phyloP scores from a whole-genome alignment of 441 rosid species.

The Macaranga tanarius region DNA sequence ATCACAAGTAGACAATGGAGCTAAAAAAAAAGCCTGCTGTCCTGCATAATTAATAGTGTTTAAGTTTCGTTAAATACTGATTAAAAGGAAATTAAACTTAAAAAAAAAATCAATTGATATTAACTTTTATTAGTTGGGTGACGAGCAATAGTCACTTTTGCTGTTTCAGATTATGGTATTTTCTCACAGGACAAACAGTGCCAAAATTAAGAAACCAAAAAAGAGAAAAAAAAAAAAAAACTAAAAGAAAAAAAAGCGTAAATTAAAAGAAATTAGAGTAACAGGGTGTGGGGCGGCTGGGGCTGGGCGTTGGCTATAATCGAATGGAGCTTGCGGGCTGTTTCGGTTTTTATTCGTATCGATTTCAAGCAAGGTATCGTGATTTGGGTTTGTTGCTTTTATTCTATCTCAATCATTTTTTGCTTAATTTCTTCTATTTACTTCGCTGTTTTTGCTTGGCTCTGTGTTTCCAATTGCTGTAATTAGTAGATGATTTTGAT shows the following conservation, averaged over 20 bases:
- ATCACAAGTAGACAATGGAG: constrained; percentile 6
- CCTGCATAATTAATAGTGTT: background rate
- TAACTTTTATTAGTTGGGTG: background rate
- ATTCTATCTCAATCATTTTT: background rate
- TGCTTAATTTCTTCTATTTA: background rate
- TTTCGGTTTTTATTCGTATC: constrained; percentile 1
- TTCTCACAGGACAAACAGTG: constrained; percentile 20
- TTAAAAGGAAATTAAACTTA: background rate
- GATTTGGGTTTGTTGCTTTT: background rate
- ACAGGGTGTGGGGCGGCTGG: background rate
- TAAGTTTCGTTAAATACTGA: background rate
- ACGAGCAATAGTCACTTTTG: constrained; percentile 1
- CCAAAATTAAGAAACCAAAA: constrained; percentile 9
- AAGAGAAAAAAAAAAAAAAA: background rate
- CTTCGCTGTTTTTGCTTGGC: background rate
- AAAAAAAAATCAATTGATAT: background rate
- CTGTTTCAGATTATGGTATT: constrained; percentile 13
- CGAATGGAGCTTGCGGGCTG: background rate
- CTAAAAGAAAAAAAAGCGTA: background rate
- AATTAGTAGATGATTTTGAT: constrained; percentile 6
- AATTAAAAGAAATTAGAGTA: background rate
- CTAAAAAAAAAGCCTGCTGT: background rate
- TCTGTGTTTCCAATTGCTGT: background rate
- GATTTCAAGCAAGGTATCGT: background rate
- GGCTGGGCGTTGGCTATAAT: background rate